A percentile compares a stretch with the other conserved stretches of the same genome.
Evolutionary conservation across 2,329 filamentous ascomycete species (phyloP).

Genomic region (Zalaria obscura): DNA sequence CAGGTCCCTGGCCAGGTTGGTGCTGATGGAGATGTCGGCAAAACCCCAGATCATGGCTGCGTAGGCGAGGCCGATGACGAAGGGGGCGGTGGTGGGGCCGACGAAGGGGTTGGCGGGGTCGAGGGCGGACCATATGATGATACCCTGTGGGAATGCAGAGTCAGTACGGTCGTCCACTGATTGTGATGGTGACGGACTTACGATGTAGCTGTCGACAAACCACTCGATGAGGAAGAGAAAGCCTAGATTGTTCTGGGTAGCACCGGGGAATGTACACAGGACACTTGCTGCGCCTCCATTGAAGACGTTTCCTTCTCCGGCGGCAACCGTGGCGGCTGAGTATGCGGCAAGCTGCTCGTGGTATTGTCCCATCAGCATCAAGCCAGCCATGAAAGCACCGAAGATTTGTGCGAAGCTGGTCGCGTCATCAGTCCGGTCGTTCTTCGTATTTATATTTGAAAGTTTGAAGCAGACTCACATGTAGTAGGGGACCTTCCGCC

Average conservation of each 20-base stretch:
- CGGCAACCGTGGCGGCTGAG: slow-evolving; percentile 23
- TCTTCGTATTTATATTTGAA: not conserved
- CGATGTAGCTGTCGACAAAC: slow-evolving; percentile 43
- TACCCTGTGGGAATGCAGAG: slow-evolving; percentile 17
- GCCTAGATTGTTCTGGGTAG: slow-evolving; percentile 37
- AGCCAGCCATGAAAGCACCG: slow-evolving; percentile 40
- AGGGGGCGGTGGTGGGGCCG: slow-evolving; percentile 31
- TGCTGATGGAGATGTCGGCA: slow-evolving; percentile 38
- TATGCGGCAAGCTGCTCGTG: slow-evolving; percentile 34
- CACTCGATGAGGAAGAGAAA: slow-evolving; percentile 46
- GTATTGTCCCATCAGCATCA: slow-evolving; percentile 43
- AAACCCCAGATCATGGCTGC: slow-evolving; percentile 40
- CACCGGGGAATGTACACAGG: slow-evolving; percentile 38
- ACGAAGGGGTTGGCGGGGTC: slow-evolving; percentile 47
- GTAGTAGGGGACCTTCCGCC: slow-evolving; percentile 42
- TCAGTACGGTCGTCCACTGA: not conserved
- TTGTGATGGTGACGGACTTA: slow-evolving; percentile 9
- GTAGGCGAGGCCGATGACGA: slow-evolving; percentile 43
- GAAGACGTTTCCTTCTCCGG: slow-evolving; percentile 26
- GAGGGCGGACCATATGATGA: slow-evolving; percentile 43
- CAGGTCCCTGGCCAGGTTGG: slow-evolving; percentile 44
- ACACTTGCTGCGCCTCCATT: slow-evolving; percentile 40
- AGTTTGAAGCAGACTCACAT: slow-evolving; percentile 21
- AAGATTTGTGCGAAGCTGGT: slow-evolving; percentile 44
- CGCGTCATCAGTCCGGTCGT: not conserved